phyloP scores from a whole-genome alignment of 2,329 filamentous ascomycete genomes.

The Botrytis fabae region DNA sequence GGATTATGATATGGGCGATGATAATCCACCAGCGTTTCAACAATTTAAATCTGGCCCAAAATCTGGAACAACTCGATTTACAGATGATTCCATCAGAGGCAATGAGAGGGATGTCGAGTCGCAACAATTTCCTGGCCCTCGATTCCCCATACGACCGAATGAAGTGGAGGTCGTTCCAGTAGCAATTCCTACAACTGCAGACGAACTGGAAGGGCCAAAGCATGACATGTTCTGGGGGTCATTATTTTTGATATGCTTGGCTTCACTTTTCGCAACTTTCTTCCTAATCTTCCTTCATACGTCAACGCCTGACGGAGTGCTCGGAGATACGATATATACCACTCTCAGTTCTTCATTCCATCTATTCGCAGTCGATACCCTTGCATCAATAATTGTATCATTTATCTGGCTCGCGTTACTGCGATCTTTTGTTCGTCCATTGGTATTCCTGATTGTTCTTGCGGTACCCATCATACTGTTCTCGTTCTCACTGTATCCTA shows the following conservation, averaged over 20 bases:
- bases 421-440: constrained; percentile 80
- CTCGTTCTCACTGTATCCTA: constrained; percentile 87
- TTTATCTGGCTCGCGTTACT: constrained; percentile 87
- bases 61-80: constrained; percentile 38
- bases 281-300: constrained; percentile 91
- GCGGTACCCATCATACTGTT: constrained; percentile 84
- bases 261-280: constrained; percentile 82
- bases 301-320: constrained; percentile 64
- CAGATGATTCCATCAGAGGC: constrained; percentile 32
- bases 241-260: constrained; percentile 81
- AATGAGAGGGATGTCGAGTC: constrained; percentile 33
- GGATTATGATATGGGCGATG: constrained; percentile 55
- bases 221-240: constrained; percentile 93
- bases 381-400: constrained; percentile 86
- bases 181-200: constrained; percentile 57
- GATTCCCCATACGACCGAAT: constrained; percentile 36
- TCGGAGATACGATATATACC: constrained; percentile 93
- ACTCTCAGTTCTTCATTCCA: constrained; percentile 84
- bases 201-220: constrained; percentile 64
- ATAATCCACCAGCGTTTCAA: constrained; percentile 62
- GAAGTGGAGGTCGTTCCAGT: constrained; percentile 50
- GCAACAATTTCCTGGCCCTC: constrained; percentile 24
- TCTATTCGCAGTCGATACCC: constrained; percentile 84
- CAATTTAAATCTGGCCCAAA: constrained; percentile 47
- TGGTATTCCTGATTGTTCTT: constrained; percentile 78